Evolutionary conservation across 2,329 filamentous ascomycete genomes (phyloP), one percentile per base, ranked within the genome.

Genomic region (Calonectria pauciramosa): DNA sequence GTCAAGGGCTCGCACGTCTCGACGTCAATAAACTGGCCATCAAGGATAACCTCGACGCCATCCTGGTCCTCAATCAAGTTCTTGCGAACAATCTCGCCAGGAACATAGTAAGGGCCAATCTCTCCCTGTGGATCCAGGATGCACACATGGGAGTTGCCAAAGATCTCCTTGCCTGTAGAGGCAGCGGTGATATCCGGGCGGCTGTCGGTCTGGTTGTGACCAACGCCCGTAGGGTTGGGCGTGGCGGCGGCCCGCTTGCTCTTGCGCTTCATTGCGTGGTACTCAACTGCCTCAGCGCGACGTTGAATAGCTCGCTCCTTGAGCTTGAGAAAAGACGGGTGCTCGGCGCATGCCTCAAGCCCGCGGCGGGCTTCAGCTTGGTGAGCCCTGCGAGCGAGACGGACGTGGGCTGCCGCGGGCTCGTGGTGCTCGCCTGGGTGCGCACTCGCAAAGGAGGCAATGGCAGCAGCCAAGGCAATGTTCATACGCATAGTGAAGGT

Each of bases 1-100:
- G 83, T 81, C 2, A 88, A 80, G 3, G 86, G 83, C 72, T 85
- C 78, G 80, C 87, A 88, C 51, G 85, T 87, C 23, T 84, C 81
- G 30, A 85, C 83, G 74, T 88, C 84, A 59, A 88, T 83, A 75
- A 87, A 82, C 74, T 88, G 86, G 68, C 86, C 80, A 70, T 89
- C 87, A 16, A 88, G 78, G 64, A 84, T 59, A 51, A 65, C 59
- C 7, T 28, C 26, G 26, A 54, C 51, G 9, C 51, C 51, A 54
- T 13, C 4, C 51, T 54, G 26, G 26, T 28, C 30, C 51, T 54
- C 51, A 6, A 28, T 6, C 4, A 54, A 14, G 13, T 54, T 18
- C 4, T 20, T 54, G 51, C 51, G 51, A 20, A 54, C 30, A 30
- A 54, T 1, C n/a, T 54, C 51, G 3, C 51, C 51, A 8, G 23